Conservation (phyloP, 1,284 basidiomycete genomes). For the Austroboletus olivaceoglutinosus region DNA sequence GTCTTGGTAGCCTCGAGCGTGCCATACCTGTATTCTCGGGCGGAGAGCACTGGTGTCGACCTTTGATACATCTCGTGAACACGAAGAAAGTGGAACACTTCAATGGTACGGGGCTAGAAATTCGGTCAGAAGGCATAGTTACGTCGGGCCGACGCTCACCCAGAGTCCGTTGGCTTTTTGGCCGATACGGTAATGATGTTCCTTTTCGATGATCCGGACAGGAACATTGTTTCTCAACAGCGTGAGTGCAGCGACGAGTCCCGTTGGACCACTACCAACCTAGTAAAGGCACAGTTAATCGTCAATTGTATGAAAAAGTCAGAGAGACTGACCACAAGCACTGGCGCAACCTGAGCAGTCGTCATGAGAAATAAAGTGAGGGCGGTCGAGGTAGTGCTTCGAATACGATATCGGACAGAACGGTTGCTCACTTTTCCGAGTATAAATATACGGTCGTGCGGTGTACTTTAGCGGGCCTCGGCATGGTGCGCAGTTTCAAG, state of each 20-base stretch:
- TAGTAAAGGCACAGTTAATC: slow-evolving; percentile 21
- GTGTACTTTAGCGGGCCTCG: too few species aligned
- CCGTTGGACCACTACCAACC: slow-evolving; percentile 50
- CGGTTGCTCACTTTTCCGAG: too few species aligned
- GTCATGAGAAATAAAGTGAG: slow-evolving; percentile 9
- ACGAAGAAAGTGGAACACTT: slow-evolving; percentile 30
- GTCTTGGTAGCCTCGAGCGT: slow-evolving; percentile 17
- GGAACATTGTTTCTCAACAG: slow-evolving; percentile 42
- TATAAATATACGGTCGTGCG: too few species aligned
- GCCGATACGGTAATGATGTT: slow-evolving; percentile 14
- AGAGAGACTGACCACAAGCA: slow-evolving; percentile 20
- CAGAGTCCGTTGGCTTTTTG: slow-evolving; percentile 32
- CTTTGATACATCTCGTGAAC: slow-evolving; percentile 17
- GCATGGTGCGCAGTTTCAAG: too few species aligned
- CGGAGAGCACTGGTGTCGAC: not conserved
- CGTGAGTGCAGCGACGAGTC: slow-evolving; percentile 47
- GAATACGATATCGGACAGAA: too few species aligned
- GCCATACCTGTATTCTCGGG: slow-evolving; percentile 22
- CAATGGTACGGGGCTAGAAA: slow-evolving; percentile 31
- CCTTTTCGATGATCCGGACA: slow-evolving; percentile 39
- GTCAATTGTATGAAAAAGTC: not conserved
- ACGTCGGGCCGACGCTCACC: slow-evolving; percentile 13
- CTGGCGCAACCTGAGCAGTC: slow-evolving; percentile 9
- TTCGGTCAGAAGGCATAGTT: not conserved
- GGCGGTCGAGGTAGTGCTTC: not conserved